These are phyloP conservation scores for Corymbia citriodora DNA, from an alignment of 441 rosid species.

Conservation along the genomic window DNA sequence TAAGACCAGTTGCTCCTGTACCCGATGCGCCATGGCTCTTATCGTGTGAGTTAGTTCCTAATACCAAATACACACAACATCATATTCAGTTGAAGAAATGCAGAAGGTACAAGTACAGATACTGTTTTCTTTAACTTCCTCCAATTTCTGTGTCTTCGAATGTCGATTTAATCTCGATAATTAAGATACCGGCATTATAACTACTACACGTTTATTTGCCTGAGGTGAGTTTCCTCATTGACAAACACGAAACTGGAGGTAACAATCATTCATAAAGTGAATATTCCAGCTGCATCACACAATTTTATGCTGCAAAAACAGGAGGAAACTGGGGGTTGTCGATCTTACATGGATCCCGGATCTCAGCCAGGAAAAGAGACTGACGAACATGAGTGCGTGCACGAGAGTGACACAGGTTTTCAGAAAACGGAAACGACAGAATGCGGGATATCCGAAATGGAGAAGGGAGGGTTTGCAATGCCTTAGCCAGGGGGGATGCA, in stretches of 20 bases:
- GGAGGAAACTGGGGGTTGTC: not conserved
- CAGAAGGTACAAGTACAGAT: not conserved
- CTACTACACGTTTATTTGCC: not conserved
- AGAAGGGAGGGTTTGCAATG: not conserved
- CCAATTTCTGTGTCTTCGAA: not conserved
- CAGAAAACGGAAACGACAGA: not conserved
- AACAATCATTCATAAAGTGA: not conserved
- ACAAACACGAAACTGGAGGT: not conserved
- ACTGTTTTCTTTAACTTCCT: not conserved
- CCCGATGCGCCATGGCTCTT: constrained; percentile 28
- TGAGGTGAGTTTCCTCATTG: not conserved
- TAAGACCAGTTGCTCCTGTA: constrained; percentile 19
- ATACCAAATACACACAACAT: not conserved
- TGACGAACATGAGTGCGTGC: not conserved
- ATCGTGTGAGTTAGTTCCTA: constrained; percentile 2
- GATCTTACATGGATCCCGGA: not conserved
- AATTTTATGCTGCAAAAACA: not conserved
- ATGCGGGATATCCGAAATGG: not conserved
- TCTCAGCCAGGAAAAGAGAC: not conserved
- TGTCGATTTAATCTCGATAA: not conserved
- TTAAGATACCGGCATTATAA: not conserved
- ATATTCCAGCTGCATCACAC: not conserved
- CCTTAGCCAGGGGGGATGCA: not conserved
- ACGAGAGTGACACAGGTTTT: not conserved
- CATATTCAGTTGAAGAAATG: not conserved